A percentile compares a stretch with the other conserved stretches of the same genome.
Evolutionary conservation across 345 rosid genomes (phyloP).

Genomic region (Hibiscus syriacus): DNA sequence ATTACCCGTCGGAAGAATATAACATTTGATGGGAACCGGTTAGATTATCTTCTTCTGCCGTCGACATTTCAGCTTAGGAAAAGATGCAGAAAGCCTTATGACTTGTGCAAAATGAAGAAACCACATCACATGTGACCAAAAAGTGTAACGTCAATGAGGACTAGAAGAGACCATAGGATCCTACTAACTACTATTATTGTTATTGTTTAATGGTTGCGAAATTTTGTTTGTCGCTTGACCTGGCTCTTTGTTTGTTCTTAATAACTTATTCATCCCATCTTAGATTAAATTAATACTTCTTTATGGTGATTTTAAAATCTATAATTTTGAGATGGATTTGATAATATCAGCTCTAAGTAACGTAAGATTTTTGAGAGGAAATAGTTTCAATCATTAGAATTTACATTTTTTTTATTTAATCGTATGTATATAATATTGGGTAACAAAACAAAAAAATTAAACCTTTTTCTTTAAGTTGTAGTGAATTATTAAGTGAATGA

Average conservation of each 20-base stretch:
- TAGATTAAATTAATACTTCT: neutral
- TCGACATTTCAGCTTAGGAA: neutral
- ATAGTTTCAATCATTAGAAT: too few species aligned
- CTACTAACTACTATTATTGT: too few species aligned
- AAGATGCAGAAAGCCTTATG: too few species aligned
- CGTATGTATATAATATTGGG: too few species aligned
- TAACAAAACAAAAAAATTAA: too few species aligned
- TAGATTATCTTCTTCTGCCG: slow-evolving; percentile 14
- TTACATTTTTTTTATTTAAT: too few species aligned
- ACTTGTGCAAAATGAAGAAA: neutral
- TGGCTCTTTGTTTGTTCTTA: neutral
- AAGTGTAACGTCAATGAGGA: neutral
- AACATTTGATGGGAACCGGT: slow-evolving; percentile 10
- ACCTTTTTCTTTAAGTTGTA: too few species aligned
- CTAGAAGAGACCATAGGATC: neutral
- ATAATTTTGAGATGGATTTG: too few species aligned
- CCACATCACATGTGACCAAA: neutral
- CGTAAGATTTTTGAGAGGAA: too few species aligned
- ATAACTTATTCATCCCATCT: neutral
- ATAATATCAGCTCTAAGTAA: too few species aligned
- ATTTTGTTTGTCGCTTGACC: neutral
- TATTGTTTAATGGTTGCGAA: neutral
- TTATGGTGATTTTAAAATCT: too few species aligned
- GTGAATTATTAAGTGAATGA: too few species aligned
- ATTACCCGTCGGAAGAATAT: slow-evolving; percentile 19